These are phyloP conservation scores for Herpetospermum pedunculosum DNA, from an alignment of 306 rosid genomes.

Conservation along the genomic window DNA sequence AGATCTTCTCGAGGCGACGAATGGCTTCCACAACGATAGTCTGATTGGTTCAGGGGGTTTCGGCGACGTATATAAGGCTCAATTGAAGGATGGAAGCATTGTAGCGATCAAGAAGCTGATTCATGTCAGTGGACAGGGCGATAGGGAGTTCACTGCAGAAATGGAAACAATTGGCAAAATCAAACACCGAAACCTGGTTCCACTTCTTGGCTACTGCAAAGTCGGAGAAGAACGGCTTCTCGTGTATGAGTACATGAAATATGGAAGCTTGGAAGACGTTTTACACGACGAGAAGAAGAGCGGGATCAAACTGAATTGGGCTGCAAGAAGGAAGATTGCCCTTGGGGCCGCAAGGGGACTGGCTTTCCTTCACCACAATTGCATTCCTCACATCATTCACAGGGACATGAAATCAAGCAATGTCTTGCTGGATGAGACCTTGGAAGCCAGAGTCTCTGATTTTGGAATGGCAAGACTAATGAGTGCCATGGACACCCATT, in stretches of 20 bases:
- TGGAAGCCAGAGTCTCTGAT: conserved; percentile 95
- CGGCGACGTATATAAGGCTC: conserved; percentile 92
- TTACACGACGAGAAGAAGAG: conserved; percentile 61
- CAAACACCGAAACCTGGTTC: conserved; percentile 89
- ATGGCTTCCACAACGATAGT: conserved; percentile 78
- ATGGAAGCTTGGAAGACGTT: conserved; percentile 91
- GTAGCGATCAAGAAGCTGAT: conserved; percentile 93
- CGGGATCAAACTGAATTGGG: conserved; percentile 73
- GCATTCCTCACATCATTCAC: conserved; percentile 90
- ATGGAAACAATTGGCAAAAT: conserved; percentile 98
- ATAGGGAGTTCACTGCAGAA: conserved; percentile 93
- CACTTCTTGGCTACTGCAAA: conserved; percentile 90
- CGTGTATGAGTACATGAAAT: conserved; percentile 89
- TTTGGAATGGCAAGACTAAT: conserved; percentile 95
- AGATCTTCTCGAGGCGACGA: conserved; percentile 81
- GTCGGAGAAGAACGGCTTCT: conserved; percentile 85
- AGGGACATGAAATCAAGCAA: conserved; percentile 99
- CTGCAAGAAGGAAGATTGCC: conserved; percentile 75
- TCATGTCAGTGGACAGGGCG: conserved; percentile 92
- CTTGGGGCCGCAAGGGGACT: conserved; percentile 86
- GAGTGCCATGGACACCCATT: conserved; percentile 96
- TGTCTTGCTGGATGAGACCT: conserved; percentile 70
- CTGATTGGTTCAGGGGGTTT: conserved; percentile 82
- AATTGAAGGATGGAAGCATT: conserved; percentile 68
- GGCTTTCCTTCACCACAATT: conserved; percentile 86